Base-by-base conservation (phyloP, 2,329 filamentous ascomycete genomes). In the Ciborinia camelliae region DNA sequence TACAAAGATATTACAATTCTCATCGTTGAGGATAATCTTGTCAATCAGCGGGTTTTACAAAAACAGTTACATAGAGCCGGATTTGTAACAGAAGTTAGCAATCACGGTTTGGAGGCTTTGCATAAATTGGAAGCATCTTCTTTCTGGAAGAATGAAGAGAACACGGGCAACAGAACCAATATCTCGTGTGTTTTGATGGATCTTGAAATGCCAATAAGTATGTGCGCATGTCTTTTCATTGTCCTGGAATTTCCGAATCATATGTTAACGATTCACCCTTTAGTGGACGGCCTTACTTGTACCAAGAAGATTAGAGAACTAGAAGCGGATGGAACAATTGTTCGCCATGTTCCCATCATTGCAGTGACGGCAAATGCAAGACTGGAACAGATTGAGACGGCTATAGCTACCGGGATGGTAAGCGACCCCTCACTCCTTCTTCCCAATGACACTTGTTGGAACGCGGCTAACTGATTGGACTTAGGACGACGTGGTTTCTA, bases 311-410 rank as follows among this genome's bases (percentile, higher is more conserved):
- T 94, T 62, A 83, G 90, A 23, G 82, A 88, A 66, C 79, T 90
- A 23, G 89, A 93, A 74, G 78, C 77, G 57, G 80, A 84, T 62
- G 85, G 86, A 2, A 84, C 81, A 39, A 83, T 90, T 55, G 79
- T 82, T 23, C 78, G 81, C 58, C 89, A 91, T 71, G 84, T 91
- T n/a, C 88, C 89, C 2, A 90, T 91, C 70, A 90, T 92, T 70
- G 89, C 88, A n/a, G 89, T 90, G n/a, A 93, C 90, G 45, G 90
- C 90, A 2, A 93, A 93, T 75, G 90, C 89, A 45, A 81, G 90
- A 73, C 83, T 84, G 5, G 88, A 91, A 78, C 90, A 93, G 76
- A 88, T 91, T 66, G 82, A 84, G 69, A 86, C 83, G 69, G 90
- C 90, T 62, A 84, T 90, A 73, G 81, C 84, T 63, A 88, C 89